Evolutionary conservation across 129 eudicot species (phyloP), one percentile per base, ranked within the genome.

Genomic region (Escallonia herrerae): DNA sequence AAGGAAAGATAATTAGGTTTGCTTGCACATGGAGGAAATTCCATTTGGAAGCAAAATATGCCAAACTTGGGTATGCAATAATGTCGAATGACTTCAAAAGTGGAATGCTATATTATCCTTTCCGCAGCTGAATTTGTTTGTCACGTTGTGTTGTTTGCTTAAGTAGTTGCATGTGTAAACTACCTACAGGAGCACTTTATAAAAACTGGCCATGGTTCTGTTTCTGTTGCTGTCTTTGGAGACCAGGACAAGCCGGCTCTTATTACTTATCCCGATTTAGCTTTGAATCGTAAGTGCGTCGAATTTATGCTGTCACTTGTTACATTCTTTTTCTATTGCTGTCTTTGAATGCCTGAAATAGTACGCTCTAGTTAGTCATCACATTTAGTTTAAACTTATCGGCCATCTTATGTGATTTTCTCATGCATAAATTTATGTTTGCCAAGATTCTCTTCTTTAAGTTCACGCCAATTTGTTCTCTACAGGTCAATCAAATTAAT

Each of bases 231-330:
- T 66, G 97, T 94, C 44, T 94, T 89, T 70, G 99, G 99, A 60
- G 99, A 94, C 76, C 96, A 74, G 54, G 95, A 94, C 70, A 94
- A 94, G 69, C 97, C 99, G 37, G 90, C 97, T 43, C 61, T 94
- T 72, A 65, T 94, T 71, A 94, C 99, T 12, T 94, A 94, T 80
- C 99, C 99, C 40, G 99, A 94, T 89, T 66, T 94, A 72, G 99
- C 99, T 72, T 72, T 94, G 60, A 94, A 94, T 76, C 94, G 99
- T 94, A 80, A 84, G 97, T 72, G 11, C 13, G 38, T 39, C 41
- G 40, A 42, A 53, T 22, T 74, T 12, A 15, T 15, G 51, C 58
- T 40, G 46, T 42, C 45, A 50, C 39, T 58, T 41, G 14, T 5
- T 49, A 13, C 44, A 37, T 4, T 55, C 3, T 56, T 22, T 22